A percentile compares a stretch with the other conserved stretches of the same genome.
These are phyloP conservation scores for Musa schizocarpa DNA, from an alignment of 176 grass and related monocot species.

Conservation along the genomic window DNA sequence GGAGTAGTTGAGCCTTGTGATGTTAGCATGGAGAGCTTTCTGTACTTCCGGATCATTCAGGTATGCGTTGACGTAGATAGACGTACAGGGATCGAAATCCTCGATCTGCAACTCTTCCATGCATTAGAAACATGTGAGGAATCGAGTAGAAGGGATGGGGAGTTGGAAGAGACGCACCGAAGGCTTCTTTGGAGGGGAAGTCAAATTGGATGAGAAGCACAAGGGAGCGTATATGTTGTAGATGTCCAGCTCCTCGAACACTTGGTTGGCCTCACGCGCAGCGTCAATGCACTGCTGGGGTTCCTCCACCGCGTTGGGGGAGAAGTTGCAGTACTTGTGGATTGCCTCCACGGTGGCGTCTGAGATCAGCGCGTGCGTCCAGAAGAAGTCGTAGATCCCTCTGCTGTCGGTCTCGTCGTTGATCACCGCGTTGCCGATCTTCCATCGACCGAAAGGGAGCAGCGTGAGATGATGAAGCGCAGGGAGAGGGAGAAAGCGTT, in stretches of 20 bases:
- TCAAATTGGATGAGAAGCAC: slow-evolving; percentile 28
- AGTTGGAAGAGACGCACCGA: slow-evolving; percentile 42
- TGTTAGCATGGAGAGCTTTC: slow-evolving; percentile 71
- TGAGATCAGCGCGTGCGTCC: slow-evolving; percentile 88
- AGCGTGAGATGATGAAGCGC: no score
- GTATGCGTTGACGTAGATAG: slow-evolving; percentile 65
- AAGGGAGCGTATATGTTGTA: slow-evolving; percentile 92
- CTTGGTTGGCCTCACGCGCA: neutral
- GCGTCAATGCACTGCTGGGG: slow-evolving; percentile 24
- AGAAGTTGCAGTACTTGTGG: slow-evolving; percentile 63
- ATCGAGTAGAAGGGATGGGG: neutral
- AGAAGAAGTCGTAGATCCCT: slow-evolving; percentile 77
- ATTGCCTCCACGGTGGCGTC: slow-evolving; percentile 43
- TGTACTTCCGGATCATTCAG: slow-evolving; percentile 66
- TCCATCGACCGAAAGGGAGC: neutral
- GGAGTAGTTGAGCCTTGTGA: slow-evolving; percentile 45
- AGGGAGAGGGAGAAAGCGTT: neutral
- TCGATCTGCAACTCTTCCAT: slow-evolving; percentile 39
- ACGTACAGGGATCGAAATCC: slow-evolving; percentile 68
- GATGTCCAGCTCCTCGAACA: slow-evolving; percentile 43
- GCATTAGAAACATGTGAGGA: no score
- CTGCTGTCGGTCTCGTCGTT: slow-evolving; percentile 46
- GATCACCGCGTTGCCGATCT: slow-evolving; percentile 93
- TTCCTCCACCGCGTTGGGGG: neutral
- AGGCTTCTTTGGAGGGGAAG: slow-evolving; percentile 28